Base-by-base conservation (phyloP, 306 rosid species). In the Morella rubra region DNA sequence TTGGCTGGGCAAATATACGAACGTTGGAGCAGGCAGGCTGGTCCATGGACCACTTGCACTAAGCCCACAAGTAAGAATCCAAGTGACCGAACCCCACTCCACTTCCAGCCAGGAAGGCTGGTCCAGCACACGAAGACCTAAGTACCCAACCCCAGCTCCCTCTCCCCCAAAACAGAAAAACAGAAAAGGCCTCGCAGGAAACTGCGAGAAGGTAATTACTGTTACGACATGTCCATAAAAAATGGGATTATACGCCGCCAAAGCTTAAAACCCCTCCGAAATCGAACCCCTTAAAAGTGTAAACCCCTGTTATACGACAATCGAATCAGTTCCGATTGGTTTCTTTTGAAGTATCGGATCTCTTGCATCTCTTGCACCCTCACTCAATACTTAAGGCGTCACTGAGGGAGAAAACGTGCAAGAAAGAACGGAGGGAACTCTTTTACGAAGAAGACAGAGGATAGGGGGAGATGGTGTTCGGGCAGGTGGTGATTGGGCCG, bases 401-500 rank as follows among this genome's bases (percentile, higher is more conserved):
- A 4, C 53, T 15, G 53, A 49, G 53, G 53, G 53, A 49, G 11
- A 49, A 49, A 5, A 9, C 14, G 11, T 11, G 4, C 53, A 12
- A 49, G 53, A 49, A 49, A 49, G 16, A 49, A 49, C 11, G 53
- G 53, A 49, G 16, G 16, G 11, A 9, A 49, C 11, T 49, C 14
- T 58, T 22, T 4, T 58, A 2, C 2, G 4, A 22, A 10, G 22
- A 19, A 8, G 1, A 32, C 0, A 42, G 16, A 18, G 0, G 18
- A 16, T 55, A 81, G 58, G 46, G 71, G 65, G 69, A 76, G 19
- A 88, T 88, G 91, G 91, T 85, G 67, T 88, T 81, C 70, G 91
- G 91, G 69, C 98, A 94, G 91, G 84, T 95, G 65, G 98, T 92
- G 50, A 81, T 92, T 52, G 98, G 98, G 76, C 98, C 97, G 42